These are phyloP conservation scores for Monosporascus sp. DNA, from an alignment of 2,329 filamentous ascomycete species.

Conservation along the genomic window DNA sequence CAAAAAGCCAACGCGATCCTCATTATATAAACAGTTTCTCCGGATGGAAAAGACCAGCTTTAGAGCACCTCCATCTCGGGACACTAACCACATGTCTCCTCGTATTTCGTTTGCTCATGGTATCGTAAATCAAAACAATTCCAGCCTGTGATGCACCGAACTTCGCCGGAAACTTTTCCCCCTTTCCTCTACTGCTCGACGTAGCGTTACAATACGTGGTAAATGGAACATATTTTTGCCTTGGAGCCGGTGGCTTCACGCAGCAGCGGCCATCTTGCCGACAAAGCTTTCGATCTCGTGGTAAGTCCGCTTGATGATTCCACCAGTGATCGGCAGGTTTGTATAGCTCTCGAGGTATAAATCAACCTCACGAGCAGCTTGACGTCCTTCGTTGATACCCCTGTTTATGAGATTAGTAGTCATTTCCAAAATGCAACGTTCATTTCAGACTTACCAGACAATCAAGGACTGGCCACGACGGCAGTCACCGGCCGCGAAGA, in stretches of 20 bases:
- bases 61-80: no score
- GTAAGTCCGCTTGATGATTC: slow-evolving; percentile 81
- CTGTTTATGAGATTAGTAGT: slow-evolving; percentile 39
- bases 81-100: no score
- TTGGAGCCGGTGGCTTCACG: neutral
- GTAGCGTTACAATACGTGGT: no score
- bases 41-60: no score
- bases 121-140: slow-evolving; percentile 13
- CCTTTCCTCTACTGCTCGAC: neutral
- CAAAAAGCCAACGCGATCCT: no score
- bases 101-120: slow-evolving; percentile 1
- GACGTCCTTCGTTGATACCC: slow-evolving; percentile 96
- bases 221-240: no score
- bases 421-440: neutral
- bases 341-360: slow-evolving; percentile 76
- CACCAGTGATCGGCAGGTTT: slow-evolving; percentile 81
- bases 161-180: neutral
- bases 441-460: slow-evolving; percentile 66
- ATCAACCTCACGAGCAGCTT: slow-evolving; percentile 88
- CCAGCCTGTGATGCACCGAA: slow-evolving; percentile 2
- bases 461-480: slow-evolving; percentile 92
- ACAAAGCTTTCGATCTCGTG: slow-evolving; percentile 48
- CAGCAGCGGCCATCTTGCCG: slow-evolving; percentile 2
- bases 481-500: slow-evolving; percentile 94
- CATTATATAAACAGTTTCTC: no score